A percentile compares a stretch with the other conserved stretches of the same genome.
Conservation (phyloP, 176 grass and related monocot species). For the Rhynchospora tenuis region DNA sequence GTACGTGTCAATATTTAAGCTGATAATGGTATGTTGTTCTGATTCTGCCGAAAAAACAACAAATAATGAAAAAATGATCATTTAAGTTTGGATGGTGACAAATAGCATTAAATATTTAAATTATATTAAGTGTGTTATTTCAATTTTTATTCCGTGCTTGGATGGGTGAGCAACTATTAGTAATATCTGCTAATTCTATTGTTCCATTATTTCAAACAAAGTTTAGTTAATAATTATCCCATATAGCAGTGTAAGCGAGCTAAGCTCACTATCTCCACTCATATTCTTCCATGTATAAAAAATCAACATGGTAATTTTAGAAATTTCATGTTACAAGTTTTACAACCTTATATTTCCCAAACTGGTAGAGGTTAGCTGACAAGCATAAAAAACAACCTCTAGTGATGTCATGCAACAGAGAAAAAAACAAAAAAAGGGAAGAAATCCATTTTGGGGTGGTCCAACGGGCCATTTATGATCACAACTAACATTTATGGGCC, state of each 20-base stretch:
- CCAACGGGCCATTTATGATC: background rate
- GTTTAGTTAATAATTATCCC: no score
- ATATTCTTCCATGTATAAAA: background rate
- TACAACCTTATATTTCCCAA: background rate
- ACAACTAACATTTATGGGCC: slow-evolving; percentile 2
- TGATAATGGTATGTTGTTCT: background rate
- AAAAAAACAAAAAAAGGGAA: background rate
- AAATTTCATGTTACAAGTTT: background rate
- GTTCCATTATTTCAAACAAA: no score
- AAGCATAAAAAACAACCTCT: background rate
- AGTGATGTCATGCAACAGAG: background rate
- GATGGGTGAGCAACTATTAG: no score
- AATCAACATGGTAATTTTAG: background rate
- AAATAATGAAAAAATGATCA: background rate
- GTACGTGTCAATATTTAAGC: background rate
- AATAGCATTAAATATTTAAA: no score
- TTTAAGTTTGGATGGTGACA: no score
- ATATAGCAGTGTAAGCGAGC: no score
- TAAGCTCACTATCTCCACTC: background rate
- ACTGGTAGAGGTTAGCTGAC: background rate
- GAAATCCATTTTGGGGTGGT: background rate
- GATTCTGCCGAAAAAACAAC: background rate
- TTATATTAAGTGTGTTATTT: no score
- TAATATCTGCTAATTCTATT: no score
- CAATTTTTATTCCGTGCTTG: no score